Base-by-base conservation (phyloP, 2,329 filamentous ascomycete genomes). In the Aspergillus pseudonomiae region DNA sequence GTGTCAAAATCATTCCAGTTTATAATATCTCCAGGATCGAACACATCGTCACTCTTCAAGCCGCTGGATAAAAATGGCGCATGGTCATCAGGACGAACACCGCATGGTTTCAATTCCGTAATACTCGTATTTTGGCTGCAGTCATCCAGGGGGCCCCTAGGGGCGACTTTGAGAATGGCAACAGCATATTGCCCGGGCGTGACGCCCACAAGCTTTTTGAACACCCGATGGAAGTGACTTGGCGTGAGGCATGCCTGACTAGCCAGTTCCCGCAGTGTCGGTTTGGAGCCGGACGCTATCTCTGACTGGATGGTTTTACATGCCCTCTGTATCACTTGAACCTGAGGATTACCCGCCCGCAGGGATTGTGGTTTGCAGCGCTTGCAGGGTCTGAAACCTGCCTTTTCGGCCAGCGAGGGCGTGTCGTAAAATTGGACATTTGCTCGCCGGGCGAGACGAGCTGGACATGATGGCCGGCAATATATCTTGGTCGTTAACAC, bases 401-500 rank as follows among this genome's bases (percentile, higher is more conserved):
- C 80, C 12, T 74, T 71, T 67, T 81, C 79, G 11, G 85, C 86
- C 62, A 83, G 76, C 2, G 73, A 66, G 0, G 81, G 72, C 1
- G 79, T 82, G 56, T 82, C 79, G 73, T 80, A 85, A 73, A 86
- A 88, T 36, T 78, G 75, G 36, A 91, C 79, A 24, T 85, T 84
- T 12, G 85, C 81, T n/a, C 85, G 80, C 2, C 82, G 79, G 1
- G 85, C 83, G 16, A 91, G 82, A n/a, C 87, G 83, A 4, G 84
- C 82, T 1, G 82, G 78, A 61, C 85, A 88, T 3, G 80, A 84
- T 1, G 85, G 84, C 1, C 84, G 81, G 69, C 85, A 88, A 72
- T 85, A 87, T 57, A 86, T 85, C 52, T 78, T 79, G 3, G 85
- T 88, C 0, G 84, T 84, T 59, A 80, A 79, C n/a, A 88, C 85